phyloP scores from a whole-genome alignment of 768 basidiomycete genomes.

The Russula foetens region DNA sequence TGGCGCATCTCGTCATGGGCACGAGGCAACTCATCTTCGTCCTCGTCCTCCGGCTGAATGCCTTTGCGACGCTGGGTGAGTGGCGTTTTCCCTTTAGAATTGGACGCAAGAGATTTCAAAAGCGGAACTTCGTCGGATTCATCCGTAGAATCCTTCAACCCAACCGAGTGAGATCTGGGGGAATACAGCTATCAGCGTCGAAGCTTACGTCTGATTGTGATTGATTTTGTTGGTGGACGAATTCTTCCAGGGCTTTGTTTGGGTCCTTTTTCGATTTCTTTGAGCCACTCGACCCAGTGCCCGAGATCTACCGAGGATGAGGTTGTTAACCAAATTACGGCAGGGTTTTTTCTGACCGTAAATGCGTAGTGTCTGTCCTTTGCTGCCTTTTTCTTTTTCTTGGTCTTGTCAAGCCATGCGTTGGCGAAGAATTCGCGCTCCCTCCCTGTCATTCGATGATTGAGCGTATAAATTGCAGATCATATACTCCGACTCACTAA shows the following conservation, averaged over 20 bases:
- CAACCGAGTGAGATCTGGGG: background rate
- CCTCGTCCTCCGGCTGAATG: background rate
- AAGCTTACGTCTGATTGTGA: conserved; percentile 14
- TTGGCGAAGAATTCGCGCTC: conserved; percentile 33
- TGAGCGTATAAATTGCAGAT: background rate
- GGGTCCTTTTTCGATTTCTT: conserved; percentile 8
- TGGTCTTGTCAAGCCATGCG: background rate
- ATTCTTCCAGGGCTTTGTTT: conserved; percentile 21
- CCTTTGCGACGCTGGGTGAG: background rate
- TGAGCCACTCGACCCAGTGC: background rate
- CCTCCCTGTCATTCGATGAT: conserved; percentile 24
- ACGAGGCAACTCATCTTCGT: background rate
- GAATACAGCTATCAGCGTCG: background rate
- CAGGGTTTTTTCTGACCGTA: background rate
- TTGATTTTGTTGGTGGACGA: conserved; percentile 8
- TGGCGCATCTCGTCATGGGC: background rate
- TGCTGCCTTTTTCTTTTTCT: conserved; percentile 16
- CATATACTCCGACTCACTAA: conserved; percentile 33
- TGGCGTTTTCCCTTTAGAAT: background rate
- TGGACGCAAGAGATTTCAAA: background rate
- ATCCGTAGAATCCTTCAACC: background rate
- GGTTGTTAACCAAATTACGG: background rate
- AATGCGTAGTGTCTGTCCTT: conserved; percentile 16
- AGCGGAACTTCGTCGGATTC: conserved; percentile 15
- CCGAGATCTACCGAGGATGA: conserved; percentile 2